Conservation (phyloP, 345 rosid species). For the Heritiera littoralis region DNA sequence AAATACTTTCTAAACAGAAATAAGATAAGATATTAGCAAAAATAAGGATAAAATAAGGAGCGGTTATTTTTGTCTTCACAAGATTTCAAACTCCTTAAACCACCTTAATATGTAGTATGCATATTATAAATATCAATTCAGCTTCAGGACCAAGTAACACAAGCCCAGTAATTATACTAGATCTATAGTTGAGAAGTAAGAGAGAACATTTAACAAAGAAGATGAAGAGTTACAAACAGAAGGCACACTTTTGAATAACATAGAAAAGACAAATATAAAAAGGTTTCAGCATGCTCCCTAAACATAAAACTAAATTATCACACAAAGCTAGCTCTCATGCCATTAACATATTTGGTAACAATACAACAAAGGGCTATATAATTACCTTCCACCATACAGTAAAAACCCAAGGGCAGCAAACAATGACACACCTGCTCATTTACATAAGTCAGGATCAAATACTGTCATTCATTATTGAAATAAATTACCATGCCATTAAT, state of each 20-base stretch:
- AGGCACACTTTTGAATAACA: not conserved
- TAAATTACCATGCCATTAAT: not conserved
- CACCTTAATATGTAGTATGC: not conserved
- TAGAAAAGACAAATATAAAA: not conserved
- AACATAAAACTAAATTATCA: constrained; percentile 3
- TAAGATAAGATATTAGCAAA: too few species aligned
- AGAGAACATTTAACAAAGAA: constrained; percentile 7
- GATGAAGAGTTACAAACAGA: not conserved
- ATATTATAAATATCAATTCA: not conserved
- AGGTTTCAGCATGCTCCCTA: not conserved
- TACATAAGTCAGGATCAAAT: constrained; percentile 10
- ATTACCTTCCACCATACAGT: constrained; percentile 95
- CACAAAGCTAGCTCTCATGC: not conserved
- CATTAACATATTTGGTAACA: constrained; percentile 13
- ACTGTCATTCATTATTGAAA: constrained; percentile 15
- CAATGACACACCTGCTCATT: constrained; percentile 68
- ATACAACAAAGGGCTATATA: not conserved
- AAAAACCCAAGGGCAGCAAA: constrained; percentile 86
- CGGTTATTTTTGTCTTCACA: not conserved
- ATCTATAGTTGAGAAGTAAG: not conserved
- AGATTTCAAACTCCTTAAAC: not conserved
- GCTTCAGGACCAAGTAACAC: not conserved
- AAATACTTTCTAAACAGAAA: not conserved
- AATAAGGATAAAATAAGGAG: not conserved
- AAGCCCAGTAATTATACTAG: not conserved